Evolutionary conservation across 139 green algal genomes (phyloP).

Genomic region (Closterium sp.): DNA sequence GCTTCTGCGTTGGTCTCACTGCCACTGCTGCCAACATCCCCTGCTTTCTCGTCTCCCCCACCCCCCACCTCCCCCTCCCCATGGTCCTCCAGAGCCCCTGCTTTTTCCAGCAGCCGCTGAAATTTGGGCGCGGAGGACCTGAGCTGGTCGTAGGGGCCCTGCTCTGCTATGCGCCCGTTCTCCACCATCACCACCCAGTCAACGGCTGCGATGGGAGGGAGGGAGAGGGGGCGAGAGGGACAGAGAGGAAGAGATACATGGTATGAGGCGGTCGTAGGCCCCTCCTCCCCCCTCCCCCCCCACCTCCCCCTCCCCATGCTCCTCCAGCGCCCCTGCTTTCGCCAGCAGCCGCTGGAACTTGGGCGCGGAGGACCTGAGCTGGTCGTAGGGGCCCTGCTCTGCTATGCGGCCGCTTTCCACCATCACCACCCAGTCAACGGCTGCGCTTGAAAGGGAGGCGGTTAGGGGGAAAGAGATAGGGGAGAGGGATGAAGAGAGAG

Average conservation of each 20-base stretch:
- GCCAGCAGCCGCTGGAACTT: slow-evolving; percentile 20
- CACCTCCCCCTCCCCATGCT: slow-evolving; percentile 51
- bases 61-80: slow-evolving; percentile 29
- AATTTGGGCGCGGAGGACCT: neutral
- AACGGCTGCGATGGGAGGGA: neutral
- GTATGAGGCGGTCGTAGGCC: neutral
- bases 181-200: slow-evolving; percentile 33
- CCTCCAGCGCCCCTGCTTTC: slow-evolving; percentile 17
- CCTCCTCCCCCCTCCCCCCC: slow-evolving; percentile 53
- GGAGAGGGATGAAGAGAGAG: too few species aligned
- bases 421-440: slow-evolving; percentile 19
- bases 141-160: slow-evolving; percentile 30
- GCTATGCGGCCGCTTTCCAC: slow-evolving; percentile 13
- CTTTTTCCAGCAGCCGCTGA: slow-evolving; percentile 31
- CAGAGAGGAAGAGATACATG: neutral
- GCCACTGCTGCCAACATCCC: neutral
- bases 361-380: neutral
- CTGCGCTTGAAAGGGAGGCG: too few species aligned
- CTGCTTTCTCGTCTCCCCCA: slow-evolving; percentile 37
- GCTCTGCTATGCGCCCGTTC: slow-evolving; percentile 26
- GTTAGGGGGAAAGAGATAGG: too few species aligned
- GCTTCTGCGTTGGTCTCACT: neutral
- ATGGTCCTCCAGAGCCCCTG: slow-evolving; percentile 30
- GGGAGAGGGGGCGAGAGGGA: too few species aligned
- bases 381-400: slow-evolving; percentile 28